Evolutionary conservation across 257 asterid species (phyloP).

Genomic region (Ilex asprella): DNA sequence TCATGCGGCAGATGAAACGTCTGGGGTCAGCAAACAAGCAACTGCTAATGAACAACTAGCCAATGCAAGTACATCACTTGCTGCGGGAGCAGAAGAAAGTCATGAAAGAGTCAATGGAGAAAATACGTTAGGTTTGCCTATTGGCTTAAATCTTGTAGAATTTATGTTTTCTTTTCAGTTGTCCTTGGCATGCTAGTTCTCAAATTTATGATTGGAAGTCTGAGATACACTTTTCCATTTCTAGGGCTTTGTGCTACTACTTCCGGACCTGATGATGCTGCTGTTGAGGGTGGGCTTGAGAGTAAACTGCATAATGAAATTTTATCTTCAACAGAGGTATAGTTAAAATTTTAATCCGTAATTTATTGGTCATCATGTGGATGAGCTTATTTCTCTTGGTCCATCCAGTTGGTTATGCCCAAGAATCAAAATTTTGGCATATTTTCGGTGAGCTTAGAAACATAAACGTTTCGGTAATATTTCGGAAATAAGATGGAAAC

Average conservation of each 20-base stretch:
- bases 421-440: too few relatives aligned
- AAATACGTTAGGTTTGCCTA: slow-evolving; percentile 31
- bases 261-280: slow-evolving; percentile 29
- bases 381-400: slow-evolving; percentile 5
- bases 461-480: too few relatives aligned
- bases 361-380: slow-evolving; percentile 3
- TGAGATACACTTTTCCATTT: slow-evolving; percentile 13
- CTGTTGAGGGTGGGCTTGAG: slow-evolving; percentile 27
- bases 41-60: slow-evolving; percentile 28
- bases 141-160: slow-evolving; percentile 18
- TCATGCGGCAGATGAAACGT: slow-evolving; percentile 23
- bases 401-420: slow-evolving; percentile 4
- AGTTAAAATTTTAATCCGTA: slow-evolving; percentile 15
- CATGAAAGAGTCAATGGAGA: slow-evolving; percentile 19
- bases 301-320: slow-evolving; percentile 26
- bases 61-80: slow-evolving; percentile 17
- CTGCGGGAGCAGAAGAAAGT: slow-evolving; percentile 26
- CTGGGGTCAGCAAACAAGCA: slow-evolving; percentile 34
- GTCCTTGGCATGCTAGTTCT: slow-evolving; percentile 4
- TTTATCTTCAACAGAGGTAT: slow-evolving; percentile 39
- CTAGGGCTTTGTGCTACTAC: slow-evolving; percentile 32
- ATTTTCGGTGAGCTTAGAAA: too few relatives aligned
- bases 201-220: slow-evolving; percentile 16
- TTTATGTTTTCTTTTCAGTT: slow-evolving; percentile 9
- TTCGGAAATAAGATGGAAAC: too few relatives aligned